Base-by-base conservation (phyloP, 1,284 basidiomycete species). In the Schizophyllum commune region DNA sequence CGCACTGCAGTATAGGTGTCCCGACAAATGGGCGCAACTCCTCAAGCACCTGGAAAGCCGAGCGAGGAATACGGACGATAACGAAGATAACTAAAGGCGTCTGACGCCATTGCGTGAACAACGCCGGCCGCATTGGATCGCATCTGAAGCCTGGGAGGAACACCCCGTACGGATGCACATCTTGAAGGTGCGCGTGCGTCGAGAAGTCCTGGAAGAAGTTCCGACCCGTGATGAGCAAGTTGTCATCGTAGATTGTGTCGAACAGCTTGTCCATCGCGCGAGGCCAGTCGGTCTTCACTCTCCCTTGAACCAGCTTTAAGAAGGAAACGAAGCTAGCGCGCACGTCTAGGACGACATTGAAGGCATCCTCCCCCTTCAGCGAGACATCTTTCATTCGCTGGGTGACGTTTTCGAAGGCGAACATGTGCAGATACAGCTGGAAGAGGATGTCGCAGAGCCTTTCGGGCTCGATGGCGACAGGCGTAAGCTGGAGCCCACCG, bases 341-440 rank as follows among this genome's bases (percentile, higher is more conserved):
- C 15, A 68, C 71, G 65, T 84, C 82, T 61, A 81, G 79, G 17
- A 73, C 39, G 39, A 47, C 17, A 27, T 27, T 5, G 27, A 27
- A 27, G 27, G 27, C 27, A 27, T 27, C 27, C 27, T 2, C 5
- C 5, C 27, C 27, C 27, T 27, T 27, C 27, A 27, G 27, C 27
- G 27, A 27, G 5, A 27, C 3, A 5, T 27, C 27, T 27, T 27
- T 27, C 27, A 27, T 27, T 3, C 27, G 27, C 27, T 27, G 27
- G 27, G 27, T 5, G 27, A 67, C 9, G 51, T 74, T 68, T 61
- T 81, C 79, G 21, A 75, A 67, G 13, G 70, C 62, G 58, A 85
- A 85, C 74, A 85, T 76, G 17, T 72, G 66, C 15, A 71, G 66
- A 65, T 85, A 85, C 7, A 84, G 67, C 7, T 71, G 68, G 58